Conservation (phyloP, 495 filamentous ascomycete genomes). For the Monascus purpureus region DNA sequence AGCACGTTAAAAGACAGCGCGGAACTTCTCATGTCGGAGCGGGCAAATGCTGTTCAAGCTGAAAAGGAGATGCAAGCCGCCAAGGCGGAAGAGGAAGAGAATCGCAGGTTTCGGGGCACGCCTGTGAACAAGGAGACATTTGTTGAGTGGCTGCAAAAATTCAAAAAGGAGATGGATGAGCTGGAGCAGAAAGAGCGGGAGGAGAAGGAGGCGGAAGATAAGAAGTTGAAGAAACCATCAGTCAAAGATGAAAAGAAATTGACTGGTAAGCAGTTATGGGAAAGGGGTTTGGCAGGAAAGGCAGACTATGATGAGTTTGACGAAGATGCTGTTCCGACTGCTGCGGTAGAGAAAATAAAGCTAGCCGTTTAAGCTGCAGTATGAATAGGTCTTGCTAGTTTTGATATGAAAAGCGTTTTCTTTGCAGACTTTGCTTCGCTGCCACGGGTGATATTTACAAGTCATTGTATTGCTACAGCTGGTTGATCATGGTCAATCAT, state of each 20-base stretch:
- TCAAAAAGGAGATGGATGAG: constrained; percentile 66
- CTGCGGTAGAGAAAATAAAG: constrained; percentile 54
- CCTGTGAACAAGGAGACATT: constrained; percentile 76
- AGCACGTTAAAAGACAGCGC: constrained; percentile 76
- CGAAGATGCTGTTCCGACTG: constrained; percentile 37
- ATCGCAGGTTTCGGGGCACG: constrained; percentile 90
- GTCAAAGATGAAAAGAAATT: constrained; percentile 47
- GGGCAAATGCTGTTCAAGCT: constrained; percentile 46
- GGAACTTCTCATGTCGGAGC: constrained; percentile 61
- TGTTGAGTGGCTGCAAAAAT: constrained; percentile 64
- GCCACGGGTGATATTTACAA: too few relatives aligned
- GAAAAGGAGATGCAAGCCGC: constrained; percentile 49
- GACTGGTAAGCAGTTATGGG: constrained; percentile 76
- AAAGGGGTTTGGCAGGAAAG: constrained; percentile 63
- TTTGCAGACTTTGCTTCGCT: too few relatives aligned
- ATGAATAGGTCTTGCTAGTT: too few relatives aligned
- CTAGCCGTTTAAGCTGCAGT: constrained; percentile 43
- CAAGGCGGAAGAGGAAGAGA: constrained; percentile 79
- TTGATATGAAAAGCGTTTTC: too few relatives aligned
- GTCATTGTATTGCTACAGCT: too few relatives aligned
- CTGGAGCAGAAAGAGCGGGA: constrained; percentile 45
- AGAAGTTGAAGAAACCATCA: constrained; percentile 50
- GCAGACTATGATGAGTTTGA: constrained; percentile 58
- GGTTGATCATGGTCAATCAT: too few relatives aligned
- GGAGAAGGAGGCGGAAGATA: constrained; percentile 62